Evolutionary conservation across 306 rosid genomes (phyloP).

Genomic region (Cicer bijugum): DNA sequence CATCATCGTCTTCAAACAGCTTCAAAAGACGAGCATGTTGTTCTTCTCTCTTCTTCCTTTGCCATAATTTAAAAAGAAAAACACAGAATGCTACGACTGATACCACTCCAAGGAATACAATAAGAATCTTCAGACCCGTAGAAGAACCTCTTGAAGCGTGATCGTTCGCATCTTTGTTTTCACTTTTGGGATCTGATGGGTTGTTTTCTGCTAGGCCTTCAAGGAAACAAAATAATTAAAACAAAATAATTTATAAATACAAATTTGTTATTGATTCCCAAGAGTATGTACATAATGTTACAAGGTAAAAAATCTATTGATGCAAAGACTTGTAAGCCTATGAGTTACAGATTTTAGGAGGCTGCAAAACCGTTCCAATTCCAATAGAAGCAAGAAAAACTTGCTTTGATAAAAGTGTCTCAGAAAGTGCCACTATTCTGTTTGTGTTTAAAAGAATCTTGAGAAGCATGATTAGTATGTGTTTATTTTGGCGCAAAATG

Average conservation of each 20-base stretch:
- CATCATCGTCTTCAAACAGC: conserved; percentile 92
- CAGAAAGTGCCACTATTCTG: not conserved
- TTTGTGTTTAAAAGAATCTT: not conserved
- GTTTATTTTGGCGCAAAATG: not conserved
- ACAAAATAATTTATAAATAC: not conserved
- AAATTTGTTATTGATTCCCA: not conserved
- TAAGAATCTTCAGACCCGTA: conserved; percentile 53
- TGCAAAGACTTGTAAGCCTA: not conserved
- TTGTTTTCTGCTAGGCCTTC: conserved; percentile 55
- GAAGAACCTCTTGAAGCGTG: conserved; percentile 55
- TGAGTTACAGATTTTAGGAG: not conserved
- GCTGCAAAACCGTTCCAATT: not conserved
- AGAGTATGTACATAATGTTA: not conserved
- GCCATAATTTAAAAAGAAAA: conserved; percentile 72
- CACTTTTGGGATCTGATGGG: conserved; percentile 50
- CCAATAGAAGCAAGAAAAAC: not conserved
- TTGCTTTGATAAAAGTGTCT: not conserved
- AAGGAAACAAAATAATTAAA: conserved; percentile 9
- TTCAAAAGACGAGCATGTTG: conserved; percentile 87
- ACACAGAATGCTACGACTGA: conserved; percentile 55
- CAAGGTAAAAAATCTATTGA: conserved; percentile 7
- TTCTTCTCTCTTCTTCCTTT: conserved; percentile 82
- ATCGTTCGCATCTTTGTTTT: conserved; percentile 45
- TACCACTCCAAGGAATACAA: conserved; percentile 58
- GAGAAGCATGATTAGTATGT: not conserved